Conservation (phyloP, 75 land plant genomes). For the Picea glauca region DNA sequence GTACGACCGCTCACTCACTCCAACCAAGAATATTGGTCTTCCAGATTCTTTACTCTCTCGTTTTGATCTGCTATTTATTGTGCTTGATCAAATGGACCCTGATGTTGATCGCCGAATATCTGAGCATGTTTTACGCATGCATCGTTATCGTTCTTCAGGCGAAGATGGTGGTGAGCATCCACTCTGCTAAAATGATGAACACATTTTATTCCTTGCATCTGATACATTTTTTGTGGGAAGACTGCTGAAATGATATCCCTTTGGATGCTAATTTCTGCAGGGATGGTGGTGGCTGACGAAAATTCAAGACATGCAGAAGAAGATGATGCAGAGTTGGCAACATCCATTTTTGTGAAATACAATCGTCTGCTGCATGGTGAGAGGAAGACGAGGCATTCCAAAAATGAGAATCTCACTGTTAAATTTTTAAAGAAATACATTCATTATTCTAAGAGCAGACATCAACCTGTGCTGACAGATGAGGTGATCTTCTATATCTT, state of each 20-base stretch:
- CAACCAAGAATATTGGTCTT: slow-evolving; percentile 98
- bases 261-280: slow-evolving; percentile 12
- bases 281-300: slow-evolving; percentile 42
- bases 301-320: slow-evolving; percentile 61
- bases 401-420: slow-evolving; percentile 77
- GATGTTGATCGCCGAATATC: slow-evolving; percentile 87
- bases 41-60: slow-evolving; percentile 98
- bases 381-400: slow-evolving; percentile 53
- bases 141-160: slow-evolving; percentile 67
- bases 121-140: slow-evolving; percentile 92
- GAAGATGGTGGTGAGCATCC: slow-evolving; percentile 65
- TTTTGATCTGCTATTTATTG: slow-evolving; percentile 97
- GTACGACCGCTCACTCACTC: slow-evolving; percentile 98
- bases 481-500: slow-evolving; percentile 60
- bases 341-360: slow-evolving; percentile 88
- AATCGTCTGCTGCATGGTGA: slow-evolving; percentile 93
- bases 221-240: not conserved
- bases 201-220: not conserved
- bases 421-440: slow-evolving; percentile 97
- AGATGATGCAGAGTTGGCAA: slow-evolving; percentile 63
- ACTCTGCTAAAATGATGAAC: not conserved
- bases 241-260: not conserved
- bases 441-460: slow-evolving; percentile 87
- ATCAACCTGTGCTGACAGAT: slow-evolving; percentile 86
- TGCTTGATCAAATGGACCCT: slow-evolving; percentile 99